Evolutionary conservation across 2,329 filamentous ascomycete genomes (phyloP).

Genomic region (Aspergillus fructus): DNA sequence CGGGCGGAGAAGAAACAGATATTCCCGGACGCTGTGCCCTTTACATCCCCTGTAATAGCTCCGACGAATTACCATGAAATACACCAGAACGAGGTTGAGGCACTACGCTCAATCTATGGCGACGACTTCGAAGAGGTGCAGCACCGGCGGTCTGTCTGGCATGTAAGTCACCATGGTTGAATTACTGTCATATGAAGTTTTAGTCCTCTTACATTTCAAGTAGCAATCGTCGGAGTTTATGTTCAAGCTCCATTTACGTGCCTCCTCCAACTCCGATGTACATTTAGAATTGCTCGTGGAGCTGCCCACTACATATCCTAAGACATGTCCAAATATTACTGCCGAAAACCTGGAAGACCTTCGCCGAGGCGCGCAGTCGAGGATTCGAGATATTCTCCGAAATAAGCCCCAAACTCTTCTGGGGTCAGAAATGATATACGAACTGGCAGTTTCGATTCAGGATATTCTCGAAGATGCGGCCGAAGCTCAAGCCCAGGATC

Average conservation of each 20-base stretch:
- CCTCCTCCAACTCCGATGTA: slow-evolving; percentile 70
- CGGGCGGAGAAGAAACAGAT: slow-evolving; percentile 33
- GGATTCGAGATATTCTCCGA: slow-evolving; percentile 67
- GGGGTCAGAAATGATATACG: slow-evolving; percentile 66
- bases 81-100: slow-evolving; percentile 85
- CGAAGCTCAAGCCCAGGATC: slow-evolving; percentile 69
- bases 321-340: slow-evolving; percentile 70
- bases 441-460: slow-evolving; percentile 59
- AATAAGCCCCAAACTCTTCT: slow-evolving; percentile 65
- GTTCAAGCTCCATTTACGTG: slow-evolving; percentile 77
- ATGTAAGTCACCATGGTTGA: slow-evolving; percentile 55
- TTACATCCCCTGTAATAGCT: slow-evolving; percentile 34
- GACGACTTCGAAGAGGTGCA: slow-evolving; percentile 81
- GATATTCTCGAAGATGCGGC: slow-evolving; percentile 85
- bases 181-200: neutral
- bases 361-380: slow-evolving; percentile 68
- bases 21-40: slow-evolving; percentile 29
- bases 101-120: slow-evolving; percentile 81
- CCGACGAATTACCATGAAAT: slow-evolving; percentile 73
- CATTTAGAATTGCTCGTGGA: slow-evolving; percentile 72
- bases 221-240: slow-evolving; percentile 75
- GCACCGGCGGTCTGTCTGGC: slow-evolving; percentile 74
- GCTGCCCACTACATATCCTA: slow-evolving; percentile 88
- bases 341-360: slow-evolving; percentile 65
- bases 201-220: slow-evolving; percentile 1